Percentiles rank a stretch among this genome's conserved stretches.
These are phyloP conservation scores for Mangifera indica DNA, from an alignment of 345 rosid genomes.

Conservation along the genomic window DNA sequence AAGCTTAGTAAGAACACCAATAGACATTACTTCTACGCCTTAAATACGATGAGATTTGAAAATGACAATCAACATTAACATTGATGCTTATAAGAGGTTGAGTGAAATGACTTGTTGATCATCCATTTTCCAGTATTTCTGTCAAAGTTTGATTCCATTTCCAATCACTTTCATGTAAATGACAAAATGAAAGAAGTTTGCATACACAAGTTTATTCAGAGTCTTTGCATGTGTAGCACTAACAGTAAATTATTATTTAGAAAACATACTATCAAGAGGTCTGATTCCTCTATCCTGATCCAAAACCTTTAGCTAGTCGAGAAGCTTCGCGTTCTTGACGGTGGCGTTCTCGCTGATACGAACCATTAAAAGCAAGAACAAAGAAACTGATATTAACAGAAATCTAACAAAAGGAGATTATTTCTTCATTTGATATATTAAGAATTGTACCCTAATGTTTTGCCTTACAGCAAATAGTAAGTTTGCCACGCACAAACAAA, in stretches of 20 bases:
- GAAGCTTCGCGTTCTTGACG: slow-evolving; percentile 39
- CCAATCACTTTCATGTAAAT: too few relatives aligned
- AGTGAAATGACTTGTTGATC: too few relatives aligned
- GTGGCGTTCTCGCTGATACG: slow-evolving; percentile 36
- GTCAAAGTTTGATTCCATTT: not conserved
- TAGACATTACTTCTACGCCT: too few relatives aligned
- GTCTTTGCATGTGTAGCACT: not conserved
- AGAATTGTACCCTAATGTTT: not conserved
- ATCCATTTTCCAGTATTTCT: not conserved
- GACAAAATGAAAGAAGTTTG: too few relatives aligned
- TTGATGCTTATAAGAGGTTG: too few relatives aligned
- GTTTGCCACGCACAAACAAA: not conserved
- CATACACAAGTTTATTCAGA: too few relatives aligned
- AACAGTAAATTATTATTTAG: not conserved
- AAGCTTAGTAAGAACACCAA: too few relatives aligned
- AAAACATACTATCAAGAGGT: not conserved
- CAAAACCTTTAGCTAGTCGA: slow-evolving; percentile 23
- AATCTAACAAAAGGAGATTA: not conserved
- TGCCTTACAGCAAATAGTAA: too few relatives aligned
- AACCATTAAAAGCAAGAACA: not conserved
- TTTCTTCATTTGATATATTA: not conserved
- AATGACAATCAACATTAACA: too few relatives aligned
- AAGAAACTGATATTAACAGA: not conserved
- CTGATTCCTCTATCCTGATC: slow-evolving; percentile 13
- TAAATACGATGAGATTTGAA: too few relatives aligned